A percentile compares a stretch with the other conserved stretches of the same genome.
Evolutionary conservation across 352 stramenopile genomes (phyloP).

Genomic region (Phytophthora nicotianae): DNA sequence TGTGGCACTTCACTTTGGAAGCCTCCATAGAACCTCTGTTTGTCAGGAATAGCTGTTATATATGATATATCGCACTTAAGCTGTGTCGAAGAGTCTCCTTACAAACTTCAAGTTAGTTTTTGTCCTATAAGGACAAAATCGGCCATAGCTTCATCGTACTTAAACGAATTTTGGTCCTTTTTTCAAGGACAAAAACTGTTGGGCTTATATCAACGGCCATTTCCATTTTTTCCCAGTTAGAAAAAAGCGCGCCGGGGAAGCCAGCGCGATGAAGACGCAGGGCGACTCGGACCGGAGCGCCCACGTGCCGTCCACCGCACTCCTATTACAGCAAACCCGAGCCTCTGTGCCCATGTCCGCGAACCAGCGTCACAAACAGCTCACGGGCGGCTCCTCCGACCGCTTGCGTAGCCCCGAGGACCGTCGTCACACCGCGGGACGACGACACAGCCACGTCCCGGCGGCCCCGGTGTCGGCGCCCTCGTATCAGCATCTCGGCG

Average conservation of each 20-base stretch:
- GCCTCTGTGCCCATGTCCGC: constrained; percentile 17
- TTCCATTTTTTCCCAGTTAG: constrained; percentile 17
- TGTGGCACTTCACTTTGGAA: too few species aligned
- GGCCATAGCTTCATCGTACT: too few species aligned
- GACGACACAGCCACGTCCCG: constrained; percentile 7
- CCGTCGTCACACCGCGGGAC: constrained; percentile 8
- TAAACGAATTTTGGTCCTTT: too few species aligned
- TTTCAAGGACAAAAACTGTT: too few species aligned
- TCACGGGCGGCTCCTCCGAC: constrained; percentile 17
- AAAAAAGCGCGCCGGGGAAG: constrained; percentile 13
- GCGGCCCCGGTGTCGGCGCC: constrained; percentile 9
- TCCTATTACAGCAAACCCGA: constrained; percentile 27
- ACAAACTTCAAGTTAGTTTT: too few species aligned
- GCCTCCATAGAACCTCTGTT: too few species aligned
- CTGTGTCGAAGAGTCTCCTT: too few species aligned
- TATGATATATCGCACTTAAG: too few species aligned
- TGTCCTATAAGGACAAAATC: too few species aligned
- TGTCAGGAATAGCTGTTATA: too few species aligned
- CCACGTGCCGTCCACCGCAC: constrained; percentile 9
- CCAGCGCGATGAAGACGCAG: constrained; percentile 25
- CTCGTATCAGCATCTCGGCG: constrained; percentile 31
- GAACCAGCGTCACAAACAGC: constrained; percentile 22
- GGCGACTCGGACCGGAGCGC: constrained; percentile 7
- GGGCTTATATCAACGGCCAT: constrained; percentile 22
- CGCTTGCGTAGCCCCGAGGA: constrained; percentile 17